phyloP scores from a whole-genome alignment of 768 basidiomycete genomes.

The Galerina marginata region DNA sequence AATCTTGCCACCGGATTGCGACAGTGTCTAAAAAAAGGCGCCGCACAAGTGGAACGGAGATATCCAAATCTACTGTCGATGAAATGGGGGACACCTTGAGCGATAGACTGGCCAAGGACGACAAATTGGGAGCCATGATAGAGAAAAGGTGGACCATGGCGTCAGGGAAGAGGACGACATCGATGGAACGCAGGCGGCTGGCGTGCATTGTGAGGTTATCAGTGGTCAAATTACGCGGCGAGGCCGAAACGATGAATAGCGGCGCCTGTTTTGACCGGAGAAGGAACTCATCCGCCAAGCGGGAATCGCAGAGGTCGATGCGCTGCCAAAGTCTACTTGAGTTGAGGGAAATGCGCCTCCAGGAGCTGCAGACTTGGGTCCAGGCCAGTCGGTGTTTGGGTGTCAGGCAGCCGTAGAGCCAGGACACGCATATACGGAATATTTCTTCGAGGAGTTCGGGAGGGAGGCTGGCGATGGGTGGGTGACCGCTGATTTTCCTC shows the following conservation, averaged over 20 bases:
- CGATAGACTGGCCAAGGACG: conserved; percentile 36
- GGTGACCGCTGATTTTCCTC: conserved; percentile 30
- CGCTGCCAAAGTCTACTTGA: conserved; percentile 44
- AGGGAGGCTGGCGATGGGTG: conserved; percentile 39
- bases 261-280: conserved; percentile 39
- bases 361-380: conserved; percentile 46
- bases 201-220: conserved; percentile 34
- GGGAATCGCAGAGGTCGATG: conserved; percentile 42
- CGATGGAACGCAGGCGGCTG: conserved; percentile 37
- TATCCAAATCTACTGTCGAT: conserved; percentile 25
- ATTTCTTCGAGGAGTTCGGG: conserved; percentile 46
- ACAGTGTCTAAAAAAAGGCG: conserved; percentile 40
- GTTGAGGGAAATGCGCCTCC: conserved; percentile 40
- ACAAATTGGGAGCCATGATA: conserved; percentile 29
- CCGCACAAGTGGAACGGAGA: conserved; percentile 36
- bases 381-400: conserved; percentile 40
- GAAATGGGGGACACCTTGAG: conserved; percentile 38
- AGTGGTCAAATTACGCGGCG: conserved; percentile 31
- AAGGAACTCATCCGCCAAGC: conserved; percentile 40
- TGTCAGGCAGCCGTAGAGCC: conserved; percentile 37
- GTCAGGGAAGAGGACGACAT: conserved; percentile 41
- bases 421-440: conserved; percentile 42
- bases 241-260: conserved; percentile 38
- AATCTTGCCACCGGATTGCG: conserved; percentile 39
- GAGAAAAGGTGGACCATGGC: conserved; percentile 39